These are phyloP conservation scores for Mycena citricolor DNA, from an alignment of 1,284 basidiomycete genomes.

Conservation along the genomic window DNA sequence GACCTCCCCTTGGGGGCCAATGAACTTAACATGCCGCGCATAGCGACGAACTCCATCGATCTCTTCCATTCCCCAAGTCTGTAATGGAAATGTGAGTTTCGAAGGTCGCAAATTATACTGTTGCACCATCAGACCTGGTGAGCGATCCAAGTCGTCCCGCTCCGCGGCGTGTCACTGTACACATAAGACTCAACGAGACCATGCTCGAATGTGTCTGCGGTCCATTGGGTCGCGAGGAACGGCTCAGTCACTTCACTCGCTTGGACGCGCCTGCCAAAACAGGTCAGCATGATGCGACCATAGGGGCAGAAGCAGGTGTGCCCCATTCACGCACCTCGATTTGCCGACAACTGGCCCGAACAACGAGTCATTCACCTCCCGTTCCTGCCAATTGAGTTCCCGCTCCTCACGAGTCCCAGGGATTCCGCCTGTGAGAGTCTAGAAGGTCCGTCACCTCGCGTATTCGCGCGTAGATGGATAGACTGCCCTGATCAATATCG, in stretches of 20 bases:
- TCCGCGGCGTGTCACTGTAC: conserved; percentile 55
- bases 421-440: conserved; percentile 60
- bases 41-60: conserved; percentile 62
- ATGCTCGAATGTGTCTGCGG: conserved; percentile 50
- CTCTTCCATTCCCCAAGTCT: conserved; percentile 73
- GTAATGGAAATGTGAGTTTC: background rate
- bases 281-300: background rate
- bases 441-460: conserved; percentile 21
- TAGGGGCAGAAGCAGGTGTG: background rate
- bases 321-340: conserved; percentile 42
- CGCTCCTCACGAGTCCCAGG: conserved; percentile 54
- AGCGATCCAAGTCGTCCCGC: conserved; percentile 51
- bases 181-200: conserved; percentile 51
- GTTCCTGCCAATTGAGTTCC: conserved; percentile 50
- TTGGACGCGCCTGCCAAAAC: conserved; percentile 23
- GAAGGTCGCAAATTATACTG: background rate
- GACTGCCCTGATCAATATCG: conserved; percentile 49
- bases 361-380: conserved; percentile 47
- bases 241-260: conserved; percentile 48
- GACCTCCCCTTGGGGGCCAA: conserved; percentile 58
- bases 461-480: no score
- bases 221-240: conserved; percentile 56
- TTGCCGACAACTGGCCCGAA: conserved; percentile 57
- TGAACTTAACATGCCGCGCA: conserved; percentile 62
- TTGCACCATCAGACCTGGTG: conserved; percentile 48